These are phyloP conservation scores for Marsdenia floribunda DNA, from an alignment of 257 asterid species.

Conservation along the genomic window DNA sequence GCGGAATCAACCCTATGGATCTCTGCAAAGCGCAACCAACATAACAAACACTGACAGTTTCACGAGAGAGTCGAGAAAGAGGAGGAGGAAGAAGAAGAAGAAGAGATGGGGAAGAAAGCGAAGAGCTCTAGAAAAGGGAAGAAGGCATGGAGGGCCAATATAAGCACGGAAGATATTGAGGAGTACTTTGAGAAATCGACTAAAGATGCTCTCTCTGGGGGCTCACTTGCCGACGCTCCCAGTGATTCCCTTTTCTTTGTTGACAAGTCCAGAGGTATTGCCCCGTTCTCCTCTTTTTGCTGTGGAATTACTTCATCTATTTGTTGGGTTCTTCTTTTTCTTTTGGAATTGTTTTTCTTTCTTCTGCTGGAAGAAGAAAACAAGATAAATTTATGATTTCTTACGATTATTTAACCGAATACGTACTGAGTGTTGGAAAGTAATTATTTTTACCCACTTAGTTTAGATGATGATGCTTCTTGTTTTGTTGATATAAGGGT, in stretches of 20 bases:
- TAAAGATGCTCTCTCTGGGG: slow-evolving; percentile 91
- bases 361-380: not conserved
- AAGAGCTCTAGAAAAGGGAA: slow-evolving; percentile 89
- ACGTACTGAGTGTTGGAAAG: not conserved
- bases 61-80: not conserved
- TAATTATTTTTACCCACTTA: not conserved
- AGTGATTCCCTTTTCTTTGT: slow-evolving; percentile 67
- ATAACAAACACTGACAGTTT: not conserved
- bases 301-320: not conserved
- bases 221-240: slow-evolving; percentile 69
- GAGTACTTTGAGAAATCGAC: slow-evolving; percentile 81
- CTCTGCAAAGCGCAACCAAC: not conserved
- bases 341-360: not conserved
- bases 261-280: slow-evolving; percentile 77
- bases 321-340: not conserved
- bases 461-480: not conserved
- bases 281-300: not conserved
- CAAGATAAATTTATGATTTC: not conserved
- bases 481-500: not conserved
- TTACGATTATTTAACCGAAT: not conserved
- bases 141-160: slow-evolving; percentile 97
- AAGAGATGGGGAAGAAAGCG: slow-evolving; percentile 71
- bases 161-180: slow-evolving; percentile 79
- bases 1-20: not conserved
- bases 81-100: not conserved